Percentiles rank a stretch among this genome's conserved stretches.
Conservation (phyloP, 257 asterid species). For the Lithospermum erythrorhizon region DNA sequence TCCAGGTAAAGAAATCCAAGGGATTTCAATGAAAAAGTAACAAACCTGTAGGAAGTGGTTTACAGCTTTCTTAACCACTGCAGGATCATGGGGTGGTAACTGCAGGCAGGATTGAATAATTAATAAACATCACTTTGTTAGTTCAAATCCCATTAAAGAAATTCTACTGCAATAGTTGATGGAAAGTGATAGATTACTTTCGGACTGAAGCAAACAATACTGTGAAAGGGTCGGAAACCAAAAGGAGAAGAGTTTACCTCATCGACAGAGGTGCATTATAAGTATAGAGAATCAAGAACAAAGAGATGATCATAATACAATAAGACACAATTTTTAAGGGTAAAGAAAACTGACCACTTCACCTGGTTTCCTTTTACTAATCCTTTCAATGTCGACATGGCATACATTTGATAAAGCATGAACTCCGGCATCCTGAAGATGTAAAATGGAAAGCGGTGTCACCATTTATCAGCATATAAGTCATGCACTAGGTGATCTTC, state of each 20-base stretch:
- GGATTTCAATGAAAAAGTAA: slow-evolving; percentile 3
- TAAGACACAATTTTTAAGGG: not conserved
- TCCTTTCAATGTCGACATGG: slow-evolving; percentile 89
- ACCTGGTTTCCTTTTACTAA: slow-evolving; percentile 89
- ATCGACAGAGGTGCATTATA: too few relatives aligned
- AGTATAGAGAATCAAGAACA: too few relatives aligned
- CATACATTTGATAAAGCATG: slow-evolving; percentile 88
- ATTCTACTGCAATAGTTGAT: not conserved
- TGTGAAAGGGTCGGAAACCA: too few relatives aligned
- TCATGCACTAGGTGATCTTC: too few relatives aligned
- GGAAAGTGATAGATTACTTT: not conserved
- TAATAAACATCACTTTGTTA: not conserved
- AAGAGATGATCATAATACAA: too few relatives aligned
- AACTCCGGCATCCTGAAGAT: slow-evolving; percentile 82
- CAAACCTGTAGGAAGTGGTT: slow-evolving; percentile 83
- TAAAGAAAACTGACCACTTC: slow-evolving; percentile 46
- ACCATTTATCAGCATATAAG: too few relatives aligned
- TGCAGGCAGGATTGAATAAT: slow-evolving; percentile 24
- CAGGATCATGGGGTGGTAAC: slow-evolving; percentile 83
- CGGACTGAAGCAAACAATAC: too few relatives aligned
- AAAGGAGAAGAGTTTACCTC: too few relatives aligned
- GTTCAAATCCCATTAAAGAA: too few relatives aligned
- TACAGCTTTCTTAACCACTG: slow-evolving; percentile 68
- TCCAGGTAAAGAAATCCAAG: not conserved
- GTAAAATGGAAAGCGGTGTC: not conserved